A percentile compares a stretch with the other conserved stretches of the same genome.
phyloP scores from a whole-genome alignment of 768 basidiomycete genomes.

The Lepiota subincarnata region DNA sequence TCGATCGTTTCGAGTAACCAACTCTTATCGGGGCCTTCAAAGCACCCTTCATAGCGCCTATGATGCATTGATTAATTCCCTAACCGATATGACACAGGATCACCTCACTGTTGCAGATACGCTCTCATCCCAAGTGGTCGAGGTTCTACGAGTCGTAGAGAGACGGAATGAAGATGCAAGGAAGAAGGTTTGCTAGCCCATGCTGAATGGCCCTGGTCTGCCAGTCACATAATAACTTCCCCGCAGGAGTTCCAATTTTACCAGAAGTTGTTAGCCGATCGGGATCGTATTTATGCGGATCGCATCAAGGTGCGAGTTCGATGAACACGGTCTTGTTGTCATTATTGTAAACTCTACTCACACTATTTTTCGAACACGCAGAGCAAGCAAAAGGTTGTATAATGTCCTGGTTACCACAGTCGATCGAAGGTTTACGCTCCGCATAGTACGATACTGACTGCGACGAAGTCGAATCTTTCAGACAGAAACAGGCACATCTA shows the following conservation, averaged over 20 bases:
- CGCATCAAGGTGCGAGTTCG: slow-evolving; percentile 55
- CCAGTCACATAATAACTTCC: slow-evolving; percentile 1
- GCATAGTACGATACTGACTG: slow-evolving; percentile 78
- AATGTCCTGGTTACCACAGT: not conserved
- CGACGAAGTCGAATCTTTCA: slow-evolving; percentile 61
- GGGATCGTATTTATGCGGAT: slow-evolving; percentile 64
- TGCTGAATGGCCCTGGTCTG: not conserved
- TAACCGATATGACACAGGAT: slow-evolving; percentile 59
- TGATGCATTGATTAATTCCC: slow-evolving; percentile 58
- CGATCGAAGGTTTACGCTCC: slow-evolving; percentile 20
- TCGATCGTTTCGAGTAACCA: slow-evolving; percentile 7
- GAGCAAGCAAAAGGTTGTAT: slow-evolving; percentile 60
- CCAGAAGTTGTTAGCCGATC: slow-evolving; percentile 64
- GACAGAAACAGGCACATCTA: slow-evolving; percentile 69
- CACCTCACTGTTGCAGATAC: slow-evolving; percentile 65
- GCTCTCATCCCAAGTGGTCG: slow-evolving; percentile 55
- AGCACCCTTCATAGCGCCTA: slow-evolving; percentile 78
- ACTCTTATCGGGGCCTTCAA: slow-evolving; percentile 9
- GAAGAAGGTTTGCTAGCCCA: slow-evolving; percentile 49
- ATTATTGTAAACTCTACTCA: slow-evolving; percentile 2
- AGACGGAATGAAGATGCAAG: slow-evolving; percentile 60
- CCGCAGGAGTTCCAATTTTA: slow-evolving; percentile 64
- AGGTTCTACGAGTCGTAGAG: slow-evolving; percentile 57
- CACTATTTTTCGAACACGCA: slow-evolving; percentile 19
- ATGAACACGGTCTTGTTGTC: not conserved